Evolutionary conservation across 768 basidiomycete species (phyloP).

Genomic region (Cyathus striatus): DNA sequence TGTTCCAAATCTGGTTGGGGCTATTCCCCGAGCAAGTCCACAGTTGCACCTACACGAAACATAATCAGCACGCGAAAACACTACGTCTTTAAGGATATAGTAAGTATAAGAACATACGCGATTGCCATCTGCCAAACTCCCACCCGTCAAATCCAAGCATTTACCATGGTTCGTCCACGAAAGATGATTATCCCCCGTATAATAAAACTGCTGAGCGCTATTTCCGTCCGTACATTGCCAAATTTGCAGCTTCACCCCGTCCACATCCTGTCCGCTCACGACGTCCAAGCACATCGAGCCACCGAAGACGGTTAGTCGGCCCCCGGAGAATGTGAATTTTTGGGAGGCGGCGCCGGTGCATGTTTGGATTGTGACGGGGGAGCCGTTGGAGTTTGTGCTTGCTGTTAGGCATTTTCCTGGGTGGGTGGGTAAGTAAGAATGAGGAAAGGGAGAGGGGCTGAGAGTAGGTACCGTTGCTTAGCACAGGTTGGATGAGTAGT

Average conservation of each 20-base stretch:
- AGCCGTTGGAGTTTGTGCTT: slow-evolving; percentile 41
- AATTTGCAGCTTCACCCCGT: slow-evolving; percentile 47
- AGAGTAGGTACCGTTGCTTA: slow-evolving; percentile 29
- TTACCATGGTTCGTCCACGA: slow-evolving; percentile 45
- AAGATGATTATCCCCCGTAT: slow-evolving; percentile 39
- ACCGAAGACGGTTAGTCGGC: slow-evolving; percentile 34
- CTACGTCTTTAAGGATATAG: too few species aligned
- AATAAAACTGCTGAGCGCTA: slow-evolving; percentile 40
- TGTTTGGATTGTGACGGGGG: slow-evolving; percentile 37
- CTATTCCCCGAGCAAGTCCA: slow-evolving; percentile 36
- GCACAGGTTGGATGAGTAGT: slow-evolving; percentile 38
- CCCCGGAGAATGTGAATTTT: slow-evolving; percentile 42
- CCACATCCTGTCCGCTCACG: slow-evolving; percentile 27
- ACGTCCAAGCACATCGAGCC: slow-evolving; percentile 48
- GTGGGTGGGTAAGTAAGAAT: background rate
- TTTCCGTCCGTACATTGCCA: slow-evolving; percentile 40
- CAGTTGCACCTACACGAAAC: slow-evolving; percentile 34
- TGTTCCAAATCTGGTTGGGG: slow-evolving; percentile 50
- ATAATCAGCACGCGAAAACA: too few species aligned
- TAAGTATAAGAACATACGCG: slow-evolving; percentile 26
- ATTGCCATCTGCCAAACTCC: slow-evolving; percentile 33
- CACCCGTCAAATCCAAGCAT: slow-evolving; percentile 42
- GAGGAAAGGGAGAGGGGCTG: background rate
- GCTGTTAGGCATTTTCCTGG: slow-evolving; percentile 49
- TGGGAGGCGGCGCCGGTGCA: slow-evolving; percentile 41